A percentile compares a stretch with the other conserved stretches of the same genome.
These are phyloP conservation scores for Pseudovirgaria hyperparasitica DNA, from an alignment of 2,329 filamentous ascomycete species.

Conservation along the genomic window DNA sequence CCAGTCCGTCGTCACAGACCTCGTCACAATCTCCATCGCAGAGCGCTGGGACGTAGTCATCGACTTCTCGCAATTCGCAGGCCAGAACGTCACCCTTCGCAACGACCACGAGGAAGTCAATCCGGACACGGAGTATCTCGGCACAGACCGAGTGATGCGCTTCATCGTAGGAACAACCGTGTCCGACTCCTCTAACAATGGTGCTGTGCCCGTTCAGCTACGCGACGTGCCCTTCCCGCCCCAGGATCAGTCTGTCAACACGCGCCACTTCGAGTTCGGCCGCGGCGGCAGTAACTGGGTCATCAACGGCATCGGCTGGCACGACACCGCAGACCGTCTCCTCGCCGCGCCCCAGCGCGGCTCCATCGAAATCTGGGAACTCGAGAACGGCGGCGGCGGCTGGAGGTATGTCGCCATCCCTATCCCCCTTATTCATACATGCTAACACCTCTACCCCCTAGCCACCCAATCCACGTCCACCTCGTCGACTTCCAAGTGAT, in stretches of 20 bases:
- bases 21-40: conserved; percentile 39
- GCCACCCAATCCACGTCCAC: conserved; percentile 45
- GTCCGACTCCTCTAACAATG: conserved; percentile 12
- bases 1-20: conserved; percentile 29
- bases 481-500: conserved; percentile 46
- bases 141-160: conserved; percentile 26
- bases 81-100: conserved; percentile 35
- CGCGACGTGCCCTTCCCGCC: conserved; percentile 14
- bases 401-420: too few species aligned
- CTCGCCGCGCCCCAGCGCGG: conserved; percentile 19
- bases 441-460: too few species aligned
- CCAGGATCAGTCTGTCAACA: conserved; percentile 12
- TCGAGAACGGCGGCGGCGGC: conserved; percentile 35
- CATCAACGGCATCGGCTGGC: conserved; percentile 22
- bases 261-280: conserved; percentile 19
- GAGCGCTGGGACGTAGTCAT: conserved; percentile 47
- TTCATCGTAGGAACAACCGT: conserved; percentile 32
- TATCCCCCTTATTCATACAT: too few species aligned
- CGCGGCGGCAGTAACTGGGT: conserved; percentile 16
- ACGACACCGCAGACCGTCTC: conserved; percentile 20
- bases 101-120: conserved; percentile 33
- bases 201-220: conserved; percentile 14
- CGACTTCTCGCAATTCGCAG: conserved; percentile 38
- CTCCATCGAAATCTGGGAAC: conserved; percentile 22
- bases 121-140: conserved; percentile 36